Evolutionary conservation across 139 green algal genomes (phyloP).

Genomic region (Zygnema cylindricum): DNA sequence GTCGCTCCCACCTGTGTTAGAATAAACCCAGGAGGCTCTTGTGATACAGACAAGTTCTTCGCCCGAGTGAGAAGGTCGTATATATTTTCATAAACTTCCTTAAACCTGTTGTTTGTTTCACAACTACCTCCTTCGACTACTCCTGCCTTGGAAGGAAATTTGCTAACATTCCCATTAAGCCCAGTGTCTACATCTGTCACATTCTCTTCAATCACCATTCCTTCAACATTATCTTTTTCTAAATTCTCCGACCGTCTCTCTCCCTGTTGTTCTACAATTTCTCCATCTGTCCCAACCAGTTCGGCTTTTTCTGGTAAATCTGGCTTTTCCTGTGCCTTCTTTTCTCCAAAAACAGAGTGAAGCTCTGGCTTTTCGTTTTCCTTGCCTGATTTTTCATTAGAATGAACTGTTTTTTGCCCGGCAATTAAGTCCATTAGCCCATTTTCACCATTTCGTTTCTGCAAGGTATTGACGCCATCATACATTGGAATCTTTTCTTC

Average conservation of each 20-base stretch:
- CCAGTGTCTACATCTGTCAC: neutral
- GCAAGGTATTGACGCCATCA: no score
- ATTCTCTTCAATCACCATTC: neutral
- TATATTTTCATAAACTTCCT: slow-evolving; percentile 45
- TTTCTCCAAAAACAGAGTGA: no score
- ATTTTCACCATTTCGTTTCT: neutral
- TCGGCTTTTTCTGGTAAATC: no score
- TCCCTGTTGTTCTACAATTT: neutral
- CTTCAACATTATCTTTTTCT: neutral
- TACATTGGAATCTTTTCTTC: neutral
- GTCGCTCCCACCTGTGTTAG: slow-evolving; percentile 29
- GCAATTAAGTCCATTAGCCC: no score
- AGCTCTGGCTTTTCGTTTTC: neutral
- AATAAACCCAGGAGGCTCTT: slow-evolving; percentile 36
- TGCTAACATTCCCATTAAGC: neutral
- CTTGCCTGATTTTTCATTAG: neutral
- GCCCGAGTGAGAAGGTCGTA: slow-evolving; percentile 40
- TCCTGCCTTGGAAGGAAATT: no score
- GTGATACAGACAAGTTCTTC: slow-evolving; percentile 4
- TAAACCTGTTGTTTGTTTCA: neutral
- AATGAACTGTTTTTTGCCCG: neutral
- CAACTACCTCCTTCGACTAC: neutral
- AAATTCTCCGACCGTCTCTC: neutral
- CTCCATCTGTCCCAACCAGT: neutral
- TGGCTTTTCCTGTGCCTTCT: no score